Base-by-base conservation (phyloP, 768 basidiomycete genomes). In the Mycena amicta region DNA sequence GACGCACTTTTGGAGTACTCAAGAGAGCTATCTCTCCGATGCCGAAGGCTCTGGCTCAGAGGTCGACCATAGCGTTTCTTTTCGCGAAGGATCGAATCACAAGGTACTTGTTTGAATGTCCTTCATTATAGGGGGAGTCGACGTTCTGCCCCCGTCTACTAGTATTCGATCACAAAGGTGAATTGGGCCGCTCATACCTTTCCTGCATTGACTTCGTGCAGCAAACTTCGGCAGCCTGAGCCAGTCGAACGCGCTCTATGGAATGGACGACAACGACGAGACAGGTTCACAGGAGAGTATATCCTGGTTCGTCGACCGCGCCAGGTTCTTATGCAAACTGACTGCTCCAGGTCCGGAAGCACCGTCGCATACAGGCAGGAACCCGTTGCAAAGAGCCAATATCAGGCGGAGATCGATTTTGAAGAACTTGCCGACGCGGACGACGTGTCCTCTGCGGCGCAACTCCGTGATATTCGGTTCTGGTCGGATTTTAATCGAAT, bases 1-100 rank as follows among this genome's bases (percentile, higher is more conserved):
- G 46, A 83, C 89, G 0, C 90, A 92, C 66, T 92, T 90, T 64
- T 93, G 89, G 89, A 92, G 92, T 66, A 81, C 88, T 1, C 90
- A 92, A 70, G 87, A 90, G 69, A 79, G 72, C 61, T 92, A 92
- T 69, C 79, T 6, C 47, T 11, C 47, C 6, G 26, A 79, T 47
- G 71, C 70, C 37, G 74, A 78, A 53, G 78, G 80, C 23, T 65
- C 18, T 18, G 33, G 11, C 33, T 37, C 79, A 3, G 55, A 77
- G 29, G 72, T 83, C 33, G 77, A 82, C 56, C 75, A 83, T 65
- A 78, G 80, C 59, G 73, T 88, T 49, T 91, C 90, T 12, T 92
- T 91, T 69, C 75, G 82, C 64, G 87, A 90, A 70, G 83, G 84
- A 28, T 60, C 77, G 40, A 80, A 80, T 52, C 64, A 63, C 49